Base-by-base conservation (phyloP, 2,329 filamentous ascomycete species). In the Aspergillus arachidicola region DNA sequence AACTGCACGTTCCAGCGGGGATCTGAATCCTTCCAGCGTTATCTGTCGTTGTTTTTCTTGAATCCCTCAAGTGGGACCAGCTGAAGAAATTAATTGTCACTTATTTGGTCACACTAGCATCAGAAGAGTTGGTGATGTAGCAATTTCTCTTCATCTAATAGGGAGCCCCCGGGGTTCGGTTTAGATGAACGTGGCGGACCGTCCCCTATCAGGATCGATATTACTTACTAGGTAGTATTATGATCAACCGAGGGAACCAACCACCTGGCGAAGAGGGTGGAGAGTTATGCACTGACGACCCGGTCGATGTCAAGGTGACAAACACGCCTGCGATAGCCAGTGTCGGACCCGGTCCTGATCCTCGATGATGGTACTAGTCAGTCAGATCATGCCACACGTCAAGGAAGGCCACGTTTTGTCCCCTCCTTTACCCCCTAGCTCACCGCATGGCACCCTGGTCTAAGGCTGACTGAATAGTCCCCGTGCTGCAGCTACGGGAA, bases 371-470 rank as follows among this genome's bases (percentile, higher is more conserved):
- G 23, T 43, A 34, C 36, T 59, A 50, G 46, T 41, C 30, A 54
- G 30, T 51, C 30, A 57, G 30, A 61, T 61, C 59, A 64, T 36
- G 32, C 51, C 51, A 54, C 32, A 38, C 32, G 21, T 54, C 12
- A 26, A n/a, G 51, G 32, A 38, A 23, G 59, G 50, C 62, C 58
- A 64, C 60, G 62, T 64, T 60, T 60, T 48, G 6, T 45, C 43
- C 21, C 48, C 32, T 58, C 54, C 34, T 51, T 46, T 23, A 46
- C 43, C 21, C 41, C 48, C 48, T 32, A 21, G 51, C 34, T 36
- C 30, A 61, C 30, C 58, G 62, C 62, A 61, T 64, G 54, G 55
- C 59, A 64, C 58, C 58, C 55, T 46, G 60, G 58, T 32, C 54
- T 30, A 59, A 41, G 46, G 34, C 43, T 50, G 45, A 59, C 14